phyloP scores from a whole-genome alignment of 2,329 filamentous ascomycete species.

The Thelonectria blattea region DNA sequence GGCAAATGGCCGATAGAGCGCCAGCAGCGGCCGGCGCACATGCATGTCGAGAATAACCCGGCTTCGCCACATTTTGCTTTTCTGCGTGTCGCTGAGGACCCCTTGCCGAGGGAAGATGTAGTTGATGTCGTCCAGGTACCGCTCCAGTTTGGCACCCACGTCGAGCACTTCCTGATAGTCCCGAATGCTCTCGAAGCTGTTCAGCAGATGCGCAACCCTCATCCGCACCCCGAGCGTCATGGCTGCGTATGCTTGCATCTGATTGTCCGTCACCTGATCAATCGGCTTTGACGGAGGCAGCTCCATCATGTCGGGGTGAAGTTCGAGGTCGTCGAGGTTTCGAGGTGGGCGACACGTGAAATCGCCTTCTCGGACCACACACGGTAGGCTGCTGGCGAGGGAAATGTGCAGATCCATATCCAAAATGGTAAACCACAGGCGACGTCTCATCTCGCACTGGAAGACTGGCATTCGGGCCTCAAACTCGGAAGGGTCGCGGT shows the following conservation, averaged over 20 bases:
- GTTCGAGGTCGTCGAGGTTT: constrained; percentile 59
- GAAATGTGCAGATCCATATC: constrained; percentile 64
- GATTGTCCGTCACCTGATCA: constrained; percentile 58
- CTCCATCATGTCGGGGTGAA: constrained; percentile 54
- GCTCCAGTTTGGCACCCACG: constrained; percentile 59
- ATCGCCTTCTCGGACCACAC: constrained; percentile 58
- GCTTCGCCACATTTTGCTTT: constrained; percentile 58
- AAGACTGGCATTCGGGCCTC: constrained; percentile 56
- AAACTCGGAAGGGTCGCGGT: constrained; percentile 62
- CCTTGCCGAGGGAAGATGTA: constrained; percentile 56
- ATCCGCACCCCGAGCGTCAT: constrained; percentile 57
- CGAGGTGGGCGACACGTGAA: constrained; percentile 59
- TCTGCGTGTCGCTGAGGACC: constrained; percentile 49
- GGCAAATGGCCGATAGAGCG: constrained; percentile 61
- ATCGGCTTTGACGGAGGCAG: constrained; percentile 57
- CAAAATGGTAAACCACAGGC: constrained; percentile 62
- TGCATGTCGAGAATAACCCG: constrained; percentile 61
- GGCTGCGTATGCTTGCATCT: constrained; percentile 60
- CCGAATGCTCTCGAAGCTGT: constrained; percentile 57
- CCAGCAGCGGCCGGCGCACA: constrained; percentile 57
- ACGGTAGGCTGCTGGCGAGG: constrained; percentile 58
- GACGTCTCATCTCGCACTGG: constrained; percentile 59
- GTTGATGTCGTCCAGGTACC: constrained; percentile 60
- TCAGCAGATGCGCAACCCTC: constrained; percentile 56
- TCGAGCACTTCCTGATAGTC: constrained; percentile 61